Percentiles rank a stretch among this genome's conserved stretches.
Conservation (phyloP, 306 rosid genomes). For the Quercus variabilis region DNA sequence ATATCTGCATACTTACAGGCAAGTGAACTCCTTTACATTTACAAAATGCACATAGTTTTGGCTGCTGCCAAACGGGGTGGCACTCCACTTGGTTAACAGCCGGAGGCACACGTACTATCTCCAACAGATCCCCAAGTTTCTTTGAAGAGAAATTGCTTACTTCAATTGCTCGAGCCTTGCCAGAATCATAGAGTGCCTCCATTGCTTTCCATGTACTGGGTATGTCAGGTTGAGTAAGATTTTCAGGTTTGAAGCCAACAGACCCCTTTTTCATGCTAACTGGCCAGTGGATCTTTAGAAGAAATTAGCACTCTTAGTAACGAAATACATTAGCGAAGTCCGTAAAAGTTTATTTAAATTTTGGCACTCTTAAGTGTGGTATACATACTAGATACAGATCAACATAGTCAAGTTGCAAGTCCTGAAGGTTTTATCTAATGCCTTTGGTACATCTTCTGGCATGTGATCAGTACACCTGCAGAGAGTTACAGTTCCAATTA, state of each 20-base stretch:
- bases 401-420: too few species aligned
- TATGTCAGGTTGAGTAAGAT: not conserved
- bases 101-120: not conserved
- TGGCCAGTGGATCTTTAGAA: too few species aligned
- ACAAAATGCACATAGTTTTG: slow-evolving; percentile 13
- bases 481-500: too few species aligned
- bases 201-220: slow-evolving; percentile 12
- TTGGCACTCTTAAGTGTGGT: too few species aligned
- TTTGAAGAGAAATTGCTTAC: slow-evolving; percentile 22
- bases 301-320: too few species aligned
- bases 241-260: not conserved
- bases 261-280: too few species aligned
- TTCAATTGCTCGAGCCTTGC: slow-evolving; percentile 14
- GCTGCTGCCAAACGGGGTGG: slow-evolving; percentile 15
- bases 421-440: too few species aligned
- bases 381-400: too few species aligned
- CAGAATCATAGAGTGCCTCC: slow-evolving; percentile 17
- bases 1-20: not conserved
- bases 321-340: too few species aligned
- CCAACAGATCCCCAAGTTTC: slow-evolving; percentile 18
- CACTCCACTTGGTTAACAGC: slow-evolving; percentile 8
- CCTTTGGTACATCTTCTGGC: too few species aligned
- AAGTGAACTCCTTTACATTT: slow-evolving; percentile 17
- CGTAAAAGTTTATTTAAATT: too few species aligned
- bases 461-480: too few species aligned